Percentiles rank a stretch among this genome's conserved stretches.
Conservation (phyloP, 208 protist genomes). For the Wallacemonas sp. region DNA sequence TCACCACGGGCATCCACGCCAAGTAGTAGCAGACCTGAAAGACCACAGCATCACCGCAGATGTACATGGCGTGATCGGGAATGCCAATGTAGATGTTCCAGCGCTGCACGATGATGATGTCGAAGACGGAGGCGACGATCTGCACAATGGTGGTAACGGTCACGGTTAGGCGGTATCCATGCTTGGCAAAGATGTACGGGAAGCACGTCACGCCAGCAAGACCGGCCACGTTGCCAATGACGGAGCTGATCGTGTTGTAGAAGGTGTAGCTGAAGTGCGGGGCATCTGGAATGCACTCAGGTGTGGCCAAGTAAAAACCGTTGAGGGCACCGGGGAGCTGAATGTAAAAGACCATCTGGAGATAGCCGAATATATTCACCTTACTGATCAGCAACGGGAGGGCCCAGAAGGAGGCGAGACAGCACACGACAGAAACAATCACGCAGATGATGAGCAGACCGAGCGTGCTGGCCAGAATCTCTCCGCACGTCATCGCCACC, state of each 20-base stretch:
- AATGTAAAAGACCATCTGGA: conserved; percentile 47
- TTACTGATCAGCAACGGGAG: conserved; percentile 61
- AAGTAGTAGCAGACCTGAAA: conserved; percentile 56
- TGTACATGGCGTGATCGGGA: conserved; percentile 68
- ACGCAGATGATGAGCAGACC: conserved; percentile 37
- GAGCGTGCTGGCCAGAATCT: conserved; percentile 36
- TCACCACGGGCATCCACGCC: conserved; percentile 68
- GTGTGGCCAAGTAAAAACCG: conserved; percentile 43
- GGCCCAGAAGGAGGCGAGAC: conserved; percentile 45
- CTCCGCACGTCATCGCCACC: conserved; percentile 41
- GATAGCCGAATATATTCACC: conserved; percentile 57
- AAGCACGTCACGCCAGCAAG: conserved; percentile 46
- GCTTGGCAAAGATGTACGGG: conserved; percentile 55
- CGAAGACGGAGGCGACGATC: conserved; percentile 44
- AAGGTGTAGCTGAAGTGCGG: conserved; percentile 70
- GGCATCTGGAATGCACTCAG: conserved; percentile 37
- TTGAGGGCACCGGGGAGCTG: conserved; percentile 36
- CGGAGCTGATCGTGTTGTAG: conserved; percentile 51
- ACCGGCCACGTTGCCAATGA: conserved; percentile 47
- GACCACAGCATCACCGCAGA: conserved; percentile 71
- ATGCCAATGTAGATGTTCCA: conserved; percentile 55
- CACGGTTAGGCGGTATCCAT: conserved; percentile 50
- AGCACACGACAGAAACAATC: conserved; percentile 39
- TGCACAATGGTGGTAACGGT: conserved; percentile 29
- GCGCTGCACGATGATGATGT: conserved; percentile 66